Base-by-base conservation (phyloP, 192 early-diverging fungal genomes). In the Linnemannia exigua region DNA sequence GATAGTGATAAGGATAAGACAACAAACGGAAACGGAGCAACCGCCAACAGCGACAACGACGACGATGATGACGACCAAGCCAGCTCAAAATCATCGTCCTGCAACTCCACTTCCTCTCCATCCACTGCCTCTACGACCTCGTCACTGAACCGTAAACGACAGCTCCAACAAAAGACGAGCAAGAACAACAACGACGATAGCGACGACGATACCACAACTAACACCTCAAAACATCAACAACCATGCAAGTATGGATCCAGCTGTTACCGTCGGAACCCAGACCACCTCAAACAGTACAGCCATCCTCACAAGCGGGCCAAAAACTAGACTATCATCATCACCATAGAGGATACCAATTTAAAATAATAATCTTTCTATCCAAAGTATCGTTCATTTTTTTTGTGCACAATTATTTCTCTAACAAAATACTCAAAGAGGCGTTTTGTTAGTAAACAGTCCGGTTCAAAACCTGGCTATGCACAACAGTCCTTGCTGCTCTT, bases 231-330 rank as follows among this genome's bases (percentile, higher is more conserved):
- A n/a, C n/a, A n/a, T 5, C 48, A 72, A 14, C 70, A 83, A 19
- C 67, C 72, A 9, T 85, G 82, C 38, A 72, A 73, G 14, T 85
- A 85, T 33, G 82, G 82, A 22, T 66, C 82, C 28, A 79, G 41
- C 58, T 85, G 82, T 36, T 85, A 85, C 41, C 77, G 82, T n/a
- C 69, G 72, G 51, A 85, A 85, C 38, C 82, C 82, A 0, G 82
- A 85, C 47, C 82, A 85, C 28, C 74, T 79, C 58, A 79, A 85
- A 8, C 73, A 85, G 31, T 85, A 67, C 37, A 76, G 77, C 33
- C 82, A 85, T 66, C 77, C 82, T 66, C 15, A 54, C 19, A 85
- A 85, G 69, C 71, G 67, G 17, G 41, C 51, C 31, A 81, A 37
- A 44, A 72, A 36, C 16, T 80, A 67, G 28, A 76, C 14, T 63